Conservation (phyloP, 2,329 filamentous ascomycete genomes). For the Penicillium sumatraense region DNA sequence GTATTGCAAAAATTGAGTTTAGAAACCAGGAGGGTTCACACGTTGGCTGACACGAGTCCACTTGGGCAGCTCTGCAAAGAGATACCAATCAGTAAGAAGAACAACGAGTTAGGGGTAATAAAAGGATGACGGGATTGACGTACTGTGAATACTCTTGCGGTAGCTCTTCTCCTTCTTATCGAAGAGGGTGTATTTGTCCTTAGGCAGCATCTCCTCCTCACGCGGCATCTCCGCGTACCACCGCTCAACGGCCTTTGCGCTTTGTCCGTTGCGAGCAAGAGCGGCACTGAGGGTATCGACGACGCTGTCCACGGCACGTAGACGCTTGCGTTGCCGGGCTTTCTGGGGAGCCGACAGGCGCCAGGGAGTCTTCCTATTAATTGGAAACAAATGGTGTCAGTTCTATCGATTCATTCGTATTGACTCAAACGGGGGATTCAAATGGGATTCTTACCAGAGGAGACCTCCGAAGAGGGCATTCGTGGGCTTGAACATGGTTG, state of each 20-base stretch:
- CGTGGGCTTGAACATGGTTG: constrained; percentile 80
- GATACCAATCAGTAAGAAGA: constrained; percentile 3
- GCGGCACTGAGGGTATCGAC: constrained; percentile 81
- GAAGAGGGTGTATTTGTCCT: constrained; percentile 98
- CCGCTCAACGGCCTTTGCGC: constrained; percentile 75
- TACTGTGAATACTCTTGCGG: constrained; percentile 96
- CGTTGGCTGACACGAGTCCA: constrained; percentile 96
- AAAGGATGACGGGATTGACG: constrained; percentile 44
- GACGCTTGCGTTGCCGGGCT: constrained; percentile 78
- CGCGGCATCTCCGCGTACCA: constrained; percentile 98
- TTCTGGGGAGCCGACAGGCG: constrained; percentile 92
- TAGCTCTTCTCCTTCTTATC: constrained; percentile 95
- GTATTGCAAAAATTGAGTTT: constrained; percentile 35
- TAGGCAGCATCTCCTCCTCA: constrained; percentile 92
- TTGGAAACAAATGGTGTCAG: constrained; percentile 23
- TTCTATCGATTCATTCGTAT: not conserved
- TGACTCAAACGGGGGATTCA: not conserved
- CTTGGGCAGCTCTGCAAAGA: constrained; percentile 71
- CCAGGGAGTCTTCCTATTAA: constrained; percentile 89
- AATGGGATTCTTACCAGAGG: constrained; percentile 66
- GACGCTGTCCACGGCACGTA: constrained; percentile 85
- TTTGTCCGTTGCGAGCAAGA: constrained; percentile 71
- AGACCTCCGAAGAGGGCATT: constrained; percentile 78
- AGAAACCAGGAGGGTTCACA: constrained; percentile 93
- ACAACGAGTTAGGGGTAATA: not conserved